Percentiles rank a stretch among this genome's conserved stretches.
Conservation (phyloP, 176 grass and related monocot species). For the Eremochloa ophiuroides region DNA sequence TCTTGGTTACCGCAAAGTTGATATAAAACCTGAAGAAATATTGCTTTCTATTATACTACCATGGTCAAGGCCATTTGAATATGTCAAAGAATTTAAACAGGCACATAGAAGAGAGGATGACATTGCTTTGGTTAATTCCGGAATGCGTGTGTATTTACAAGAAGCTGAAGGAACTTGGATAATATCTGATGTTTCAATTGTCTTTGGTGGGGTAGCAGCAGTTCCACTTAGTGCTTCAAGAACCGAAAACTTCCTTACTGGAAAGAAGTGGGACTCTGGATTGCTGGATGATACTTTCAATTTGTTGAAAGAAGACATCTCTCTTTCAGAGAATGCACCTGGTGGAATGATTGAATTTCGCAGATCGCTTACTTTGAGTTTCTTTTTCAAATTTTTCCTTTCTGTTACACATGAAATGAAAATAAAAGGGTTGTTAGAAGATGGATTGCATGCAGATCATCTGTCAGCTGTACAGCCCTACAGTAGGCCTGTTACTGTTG, state of each 20-base stretch:
- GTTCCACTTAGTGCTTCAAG: constrained; percentile 67
- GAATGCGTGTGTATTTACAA: constrained; percentile 66
- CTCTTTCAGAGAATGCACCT: constrained; percentile 74
- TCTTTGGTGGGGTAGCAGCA: constrained; percentile 78
- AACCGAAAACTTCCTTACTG: constrained; percentile 59
- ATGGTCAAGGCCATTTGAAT: constrained; percentile 84
- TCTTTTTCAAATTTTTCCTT: constrained; percentile 98
- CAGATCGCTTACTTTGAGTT: constrained; percentile 87
- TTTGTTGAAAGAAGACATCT: constrained; percentile 78
- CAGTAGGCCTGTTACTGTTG: constrained; percentile 37
- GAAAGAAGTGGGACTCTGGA: constrained; percentile 60
- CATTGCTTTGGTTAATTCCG: constrained; percentile 96
- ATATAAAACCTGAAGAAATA: constrained; percentile 70
- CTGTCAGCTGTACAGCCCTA: constrained; percentile 66
- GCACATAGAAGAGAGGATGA: constrained; percentile 98
- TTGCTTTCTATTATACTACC: constrained; percentile 75
- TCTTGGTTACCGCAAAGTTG: constrained; percentile 92
- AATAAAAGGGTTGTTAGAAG: constrained; percentile 46
- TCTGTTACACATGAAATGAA: constrained; percentile 76
- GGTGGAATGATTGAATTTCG: constrained; percentile 99
- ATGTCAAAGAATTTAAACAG: constrained; percentile 97
- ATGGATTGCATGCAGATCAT: constrained; percentile 43
- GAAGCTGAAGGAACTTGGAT: constrained; percentile 49
- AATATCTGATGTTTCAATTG: constrained; percentile 70
- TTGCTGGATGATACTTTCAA: constrained; percentile 55